phyloP scores from a whole-genome alignment of 2,329 filamentous ascomycete genomes.

The Parascedosporium putredinis region DNA sequence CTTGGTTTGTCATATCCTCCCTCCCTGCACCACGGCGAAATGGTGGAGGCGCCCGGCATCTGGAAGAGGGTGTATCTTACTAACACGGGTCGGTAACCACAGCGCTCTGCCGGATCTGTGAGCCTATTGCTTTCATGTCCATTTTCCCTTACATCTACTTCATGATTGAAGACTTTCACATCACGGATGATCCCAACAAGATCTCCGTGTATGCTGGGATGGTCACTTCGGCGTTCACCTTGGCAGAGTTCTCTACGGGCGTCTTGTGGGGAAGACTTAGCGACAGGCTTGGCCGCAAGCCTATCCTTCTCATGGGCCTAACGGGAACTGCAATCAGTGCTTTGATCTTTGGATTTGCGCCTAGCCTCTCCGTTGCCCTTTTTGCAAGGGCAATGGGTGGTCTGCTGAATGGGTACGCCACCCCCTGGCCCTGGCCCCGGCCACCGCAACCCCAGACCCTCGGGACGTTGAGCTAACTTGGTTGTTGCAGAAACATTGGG shows the following conservation, averaged over 20 bases:
- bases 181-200: conserved; percentile 65
- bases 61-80: background rate
- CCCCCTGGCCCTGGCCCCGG: conserved; percentile 3
- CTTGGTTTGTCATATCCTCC: conserved; percentile 26
- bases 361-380: conserved; percentile 70
- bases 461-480: too few relatives aligned
- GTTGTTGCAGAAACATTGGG: conserved; percentile 64
- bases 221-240: conserved; percentile 92
- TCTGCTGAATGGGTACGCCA: conserved; percentile 75
- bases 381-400: conserved; percentile 83
- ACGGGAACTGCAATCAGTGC: conserved; percentile 88
- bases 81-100: conserved; percentile 8
- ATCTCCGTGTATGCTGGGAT: conserved; percentile 91
- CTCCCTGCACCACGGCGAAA: background rate
- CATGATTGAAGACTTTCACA: conserved; percentile 88
- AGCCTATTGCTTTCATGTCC: conserved; percentile 98
- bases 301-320: conserved; percentile 80
- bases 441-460: too few relatives aligned
- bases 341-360: conserved; percentile 82
- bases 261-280: conserved; percentile 90
- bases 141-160: conserved; percentile 98
- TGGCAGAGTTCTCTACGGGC: conserved; percentile 88
- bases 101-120: conserved; percentile 93
- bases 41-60: too few relatives aligned
- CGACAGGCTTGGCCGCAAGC: conserved; percentile 85